These are phyloP conservation scores for Cenococcum geophilum DNA, from an alignment of 495 filamentous ascomycete genomes.

Conservation along the genomic window DNA sequence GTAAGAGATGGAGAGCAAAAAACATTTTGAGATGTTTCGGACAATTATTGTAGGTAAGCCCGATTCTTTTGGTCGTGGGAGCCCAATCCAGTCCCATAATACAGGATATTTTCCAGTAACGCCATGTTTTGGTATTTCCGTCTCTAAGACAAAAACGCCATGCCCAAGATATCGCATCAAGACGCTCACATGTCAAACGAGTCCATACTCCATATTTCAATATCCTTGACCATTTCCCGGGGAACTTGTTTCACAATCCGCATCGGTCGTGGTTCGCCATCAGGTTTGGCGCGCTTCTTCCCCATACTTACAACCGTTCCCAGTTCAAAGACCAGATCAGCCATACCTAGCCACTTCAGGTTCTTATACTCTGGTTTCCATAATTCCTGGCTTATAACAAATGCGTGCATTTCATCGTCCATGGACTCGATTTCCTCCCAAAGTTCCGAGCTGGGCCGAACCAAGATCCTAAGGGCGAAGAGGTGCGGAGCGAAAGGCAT, in stretches of 20 bases:
- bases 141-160: neutral
- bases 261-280: constrained; percentile 20
- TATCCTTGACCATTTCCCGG: constrained; percentile 27
- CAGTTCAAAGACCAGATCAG: constrained; percentile 30
- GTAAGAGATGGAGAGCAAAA: neutral
- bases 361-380: constrained; percentile 25
- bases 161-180: neutral
- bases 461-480: constrained; percentile 33
- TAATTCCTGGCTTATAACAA: constrained; percentile 24
- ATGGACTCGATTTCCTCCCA: constrained; percentile 22
- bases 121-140: neutral
- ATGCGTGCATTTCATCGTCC: constrained; percentile 30
- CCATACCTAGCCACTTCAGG: constrained; percentile 34
- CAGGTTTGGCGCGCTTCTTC: constrained; percentile 4
- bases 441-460: constrained; percentile 23
- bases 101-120: neutral
- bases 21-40: neutral
- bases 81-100: neutral
- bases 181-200: neutral
- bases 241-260: constrained; percentile 21
- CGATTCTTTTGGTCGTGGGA: neutral
- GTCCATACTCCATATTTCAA: constrained; percentile 35
- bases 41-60: too few species aligned
- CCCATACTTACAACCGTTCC: constrained; percentile 19
- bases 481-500: constrained; percentile 34